These are phyloP conservation scores for Moesziomyces sp. DNA, from an alignment of 1,284 basidiomycete species.

Conservation along the genomic window DNA sequence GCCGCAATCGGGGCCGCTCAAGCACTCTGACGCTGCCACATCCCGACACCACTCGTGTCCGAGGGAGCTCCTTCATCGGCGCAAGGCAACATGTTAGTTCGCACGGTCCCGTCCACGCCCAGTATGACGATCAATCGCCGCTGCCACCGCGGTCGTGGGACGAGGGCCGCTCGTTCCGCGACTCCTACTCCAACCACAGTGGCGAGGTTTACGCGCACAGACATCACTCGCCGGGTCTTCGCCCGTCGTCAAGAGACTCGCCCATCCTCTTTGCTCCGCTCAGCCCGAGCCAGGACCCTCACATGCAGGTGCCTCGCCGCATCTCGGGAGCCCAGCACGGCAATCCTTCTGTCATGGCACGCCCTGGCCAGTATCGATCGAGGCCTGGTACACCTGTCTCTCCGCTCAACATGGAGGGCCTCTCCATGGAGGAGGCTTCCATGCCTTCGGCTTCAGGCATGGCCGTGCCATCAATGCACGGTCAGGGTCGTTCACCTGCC, in stretches of 20 bases:
- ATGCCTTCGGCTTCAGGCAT: constrained; percentile 38
- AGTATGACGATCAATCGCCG: constrained; percentile 23
- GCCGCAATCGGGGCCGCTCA: constrained; percentile 41
- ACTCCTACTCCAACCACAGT: constrained; percentile 5
- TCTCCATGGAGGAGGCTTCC: constrained; percentile 44
- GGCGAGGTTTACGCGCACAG: constrained; percentile 6
- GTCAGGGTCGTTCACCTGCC: constrained; percentile 26
- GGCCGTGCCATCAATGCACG: constrained; percentile 12
- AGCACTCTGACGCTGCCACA: constrained; percentile 42
- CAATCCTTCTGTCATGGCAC: constrained; percentile 13
- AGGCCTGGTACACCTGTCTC: constrained; percentile 51
- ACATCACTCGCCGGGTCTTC: constrained; percentile 16
- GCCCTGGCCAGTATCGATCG: constrained; percentile 18
- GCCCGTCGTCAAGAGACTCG: constrained; percentile 26
- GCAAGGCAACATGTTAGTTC: constrained; percentile 24
- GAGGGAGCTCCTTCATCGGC: constrained; percentile 23
- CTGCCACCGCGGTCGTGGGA: constrained; percentile 38
- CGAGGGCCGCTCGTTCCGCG: constrained; percentile 15
- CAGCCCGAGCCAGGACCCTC: constrained; percentile 29
- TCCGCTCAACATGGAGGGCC: constrained; percentile 47
- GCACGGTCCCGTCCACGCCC: constrained; percentile 3
- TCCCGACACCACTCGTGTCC: constrained; percentile 16
- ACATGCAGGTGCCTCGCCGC: constrained; percentile 1
- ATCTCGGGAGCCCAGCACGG: constrained; percentile 4
- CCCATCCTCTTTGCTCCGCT: constrained; percentile 50